Base-by-base conservation (phyloP, 2,329 filamentous ascomycete species). In the Aphanocladium album region DNA sequence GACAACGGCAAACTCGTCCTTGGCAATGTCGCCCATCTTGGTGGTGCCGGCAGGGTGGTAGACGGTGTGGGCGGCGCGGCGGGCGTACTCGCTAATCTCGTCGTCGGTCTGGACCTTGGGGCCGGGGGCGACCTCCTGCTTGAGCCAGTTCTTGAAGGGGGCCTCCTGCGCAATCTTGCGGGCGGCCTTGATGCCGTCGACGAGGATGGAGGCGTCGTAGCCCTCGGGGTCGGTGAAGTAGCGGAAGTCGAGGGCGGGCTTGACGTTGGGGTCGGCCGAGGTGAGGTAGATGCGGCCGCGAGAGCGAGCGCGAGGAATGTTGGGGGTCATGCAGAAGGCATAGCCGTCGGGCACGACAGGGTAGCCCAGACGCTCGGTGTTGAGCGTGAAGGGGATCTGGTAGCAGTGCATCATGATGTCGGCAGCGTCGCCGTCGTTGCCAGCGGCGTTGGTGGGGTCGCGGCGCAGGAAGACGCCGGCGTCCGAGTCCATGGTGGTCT, bases 381-480 rank as follows among this genome's bases (percentile, higher is more conserved):
- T 96, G 67, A 92, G 85, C 64, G 88, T 90, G 77, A 96, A 96
- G 58, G 91, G 91, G 67, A 96, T 96, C 77, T 96, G 92, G 80
- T 96, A 96, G 83, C 91, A 96, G 79, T 96, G 91, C 89, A 95
- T 95, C 92, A 96, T 96, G 69, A 96, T 78, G 71, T 96, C 92
- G 64, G 89, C 89, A 60, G 90, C 87, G 63, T 89, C 83, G 57
- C 89, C 89, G 67, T 96, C 91, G 65, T 80, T 82, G 64, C 81
- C 80, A 7, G 77, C 73, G 2, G 90, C 89, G 70, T 93, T 86
- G 67, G 84, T 79, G 16, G 80, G 72, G 74, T 96, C 87, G 62
- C 91, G 89, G 64, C 91, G 90, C 61, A 96, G 80, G 82, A 96
- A 96, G 71, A 95, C 89, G 64, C 90, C 90, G 3, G 90, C 90